phyloP scores from a whole-genome alignment of 495 filamentous ascomycete species.

The Daldinia bambusicola region DNA sequence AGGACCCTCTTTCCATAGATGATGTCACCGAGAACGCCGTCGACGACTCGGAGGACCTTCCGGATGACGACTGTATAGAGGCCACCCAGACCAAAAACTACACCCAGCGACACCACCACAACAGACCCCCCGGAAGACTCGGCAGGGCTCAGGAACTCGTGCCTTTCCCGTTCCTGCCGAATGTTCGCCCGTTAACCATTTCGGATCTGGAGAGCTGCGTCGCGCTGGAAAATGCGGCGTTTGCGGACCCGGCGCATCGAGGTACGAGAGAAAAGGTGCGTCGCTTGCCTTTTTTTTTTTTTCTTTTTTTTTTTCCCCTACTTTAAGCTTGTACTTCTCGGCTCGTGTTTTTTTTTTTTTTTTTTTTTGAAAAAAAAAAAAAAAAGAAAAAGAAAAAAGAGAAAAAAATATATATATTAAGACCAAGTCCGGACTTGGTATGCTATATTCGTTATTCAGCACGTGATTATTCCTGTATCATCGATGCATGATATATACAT shows the following conservation, averaged over 20 bases:
- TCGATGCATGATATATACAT: neutral
- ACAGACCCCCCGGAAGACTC: neutral
- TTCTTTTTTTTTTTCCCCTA: too few species aligned
- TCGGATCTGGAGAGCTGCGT: slow-evolving; percentile 82
- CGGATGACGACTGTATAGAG: slow-evolving; percentile 26
- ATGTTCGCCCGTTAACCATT: slow-evolving; percentile 74
- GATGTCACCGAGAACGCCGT: slow-evolving; percentile 27
- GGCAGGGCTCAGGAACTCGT: slow-evolving; percentile 32
- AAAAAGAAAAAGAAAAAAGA: too few species aligned
- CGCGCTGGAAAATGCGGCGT: slow-evolving; percentile 77
- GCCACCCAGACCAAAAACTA: slow-evolving; percentile 24
- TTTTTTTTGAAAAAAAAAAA: too few species aligned
- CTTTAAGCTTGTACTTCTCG: too few species aligned
- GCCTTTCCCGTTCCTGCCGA: slow-evolving; percentile 60
- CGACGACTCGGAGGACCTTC: slow-evolving; percentile 42
- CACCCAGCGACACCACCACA: slow-evolving; percentile 12
- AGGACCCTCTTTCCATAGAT: neutral
- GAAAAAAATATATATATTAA: too few species aligned
- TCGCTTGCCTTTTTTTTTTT: too few species aligned
- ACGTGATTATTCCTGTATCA: slow-evolving; percentile 4
- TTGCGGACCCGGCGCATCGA: slow-evolving; percentile 73
- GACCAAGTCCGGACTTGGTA: too few species aligned
- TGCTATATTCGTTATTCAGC: neutral
- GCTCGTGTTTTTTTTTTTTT: too few species aligned
- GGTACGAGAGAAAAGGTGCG: slow-evolving; percentile 83